Evolutionary conservation across 805 yeast genomes (phyloP), one percentile per base, ranked within the genome.

Genomic region (Myxozyma mucilagina): DNA sequence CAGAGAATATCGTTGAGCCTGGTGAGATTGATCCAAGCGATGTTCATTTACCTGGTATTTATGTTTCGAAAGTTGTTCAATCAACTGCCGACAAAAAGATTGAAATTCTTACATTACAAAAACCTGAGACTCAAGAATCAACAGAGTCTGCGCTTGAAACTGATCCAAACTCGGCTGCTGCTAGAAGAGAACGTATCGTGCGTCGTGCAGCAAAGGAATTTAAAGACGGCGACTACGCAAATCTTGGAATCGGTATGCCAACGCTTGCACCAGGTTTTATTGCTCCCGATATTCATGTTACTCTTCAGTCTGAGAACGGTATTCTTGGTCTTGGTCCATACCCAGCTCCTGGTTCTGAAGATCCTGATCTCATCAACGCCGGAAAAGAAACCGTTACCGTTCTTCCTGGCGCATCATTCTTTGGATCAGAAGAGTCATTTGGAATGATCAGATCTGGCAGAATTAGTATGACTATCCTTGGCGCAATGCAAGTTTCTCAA

Each of bases 181-280:
- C 67, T 9, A 68, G 69, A 31, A 72, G 78, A 50, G 71, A 67
- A 34, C 69, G 72, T 54, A 80, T 80, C 59, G 79, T 78, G 34
- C 71, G 70, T 55, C 73, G 84, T 35, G 82, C 81, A 1, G 78
- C 83, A 1, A 70, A 75, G 67, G 84, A 80, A 69, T 79, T 80
- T 66, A 65, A 68, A 35, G 74, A 76, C 61, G 82, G 82, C 11
- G 67, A 72, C 59, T 76, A 74, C 52, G 82, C 77, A 57, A 80
- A 80, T 63, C 71, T 80, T 47, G 84, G 84, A 14, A 78, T 80
- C 18, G 84, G 84, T n/a, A 73, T 80, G 74, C 84, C 83, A 6
- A 80, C 82, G 1, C 69, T 80, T 56, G 79, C 81, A 5, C 80
- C 82, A 11, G 74, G 68, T 59, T 79, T 70, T 66, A 68, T 80